Base-by-base conservation (phyloP, 768 basidiomycete species). In the Lanmaoa rubissima region DNA sequence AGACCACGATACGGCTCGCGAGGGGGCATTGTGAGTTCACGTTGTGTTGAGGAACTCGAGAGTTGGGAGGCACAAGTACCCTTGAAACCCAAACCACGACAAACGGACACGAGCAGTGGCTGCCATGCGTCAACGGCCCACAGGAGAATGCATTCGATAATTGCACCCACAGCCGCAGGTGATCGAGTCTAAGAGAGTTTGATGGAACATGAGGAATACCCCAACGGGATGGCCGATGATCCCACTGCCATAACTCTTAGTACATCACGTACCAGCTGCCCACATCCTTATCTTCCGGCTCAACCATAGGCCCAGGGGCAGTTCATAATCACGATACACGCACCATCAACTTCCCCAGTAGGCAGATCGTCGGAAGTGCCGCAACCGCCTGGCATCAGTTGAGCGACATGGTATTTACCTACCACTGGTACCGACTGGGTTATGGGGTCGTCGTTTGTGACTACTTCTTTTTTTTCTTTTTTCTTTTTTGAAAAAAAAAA, bases 1-100 rank as follows among this genome's bases (percentile, higher is more conserved):
- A 53, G 55, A 3, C 80, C 80, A 17, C 61, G 51, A 57, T 75
- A 81, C 1, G 70, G 68, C 36, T 73, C 40, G 28, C 65, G 47
- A 12, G 67, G 48, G 4, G 62, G 6, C 74, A 74, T 19, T 60
- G 55, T 21, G 39, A 8, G 34, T 6, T 51, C 24, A 42, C 24
- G 35, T 53, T 35, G 9, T 24, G 36, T 19, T 8, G n/a, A 16
- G 41, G 12, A 14, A 35, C 19, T 36, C 28, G 32, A 17, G 39
- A 19, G 48, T 19, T 4, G 45, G 17, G 51, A 53, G 12, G 31
- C 8, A 3, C 16, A 21, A 19, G 31, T 38, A 21, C 46, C 31
- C 45, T 36, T 7, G 11, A 26, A 40, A 31, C 31, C 21, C 26
- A 21, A n/a, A n/a, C 28, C 28, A 38, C 40, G 38, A 21, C 21